These are phyloP conservation scores for Paxillus involutus DNA, from an alignment of 768 basidiomycete genomes.

Conservation along the genomic window DNA sequence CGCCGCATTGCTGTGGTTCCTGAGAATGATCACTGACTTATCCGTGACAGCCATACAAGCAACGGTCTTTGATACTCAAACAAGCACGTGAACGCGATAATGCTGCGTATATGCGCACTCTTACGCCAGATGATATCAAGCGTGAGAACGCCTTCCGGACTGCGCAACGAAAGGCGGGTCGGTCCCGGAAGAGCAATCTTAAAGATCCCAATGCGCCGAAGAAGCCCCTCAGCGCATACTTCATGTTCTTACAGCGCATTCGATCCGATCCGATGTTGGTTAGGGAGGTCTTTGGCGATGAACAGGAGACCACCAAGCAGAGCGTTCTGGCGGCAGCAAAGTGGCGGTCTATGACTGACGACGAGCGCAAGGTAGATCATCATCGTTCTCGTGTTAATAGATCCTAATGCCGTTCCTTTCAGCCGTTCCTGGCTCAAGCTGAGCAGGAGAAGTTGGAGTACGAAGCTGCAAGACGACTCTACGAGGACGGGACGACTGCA, in stretches of 20 bases:
- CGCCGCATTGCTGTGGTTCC: conserved; percentile 18
- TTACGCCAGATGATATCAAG: conserved; percentile 93
- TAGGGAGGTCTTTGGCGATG: conserved; percentile 80
- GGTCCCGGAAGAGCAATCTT: conserved; percentile 90
- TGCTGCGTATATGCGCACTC: conserved; percentile 79
- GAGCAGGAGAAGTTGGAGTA: conserved; percentile 96
- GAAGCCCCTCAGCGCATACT: conserved; percentile 93
- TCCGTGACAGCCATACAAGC: conserved; percentile 71
- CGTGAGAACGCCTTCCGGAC: conserved; percentile 90
- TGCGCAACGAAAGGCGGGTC: conserved; percentile 90
- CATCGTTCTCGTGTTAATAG: neutral
- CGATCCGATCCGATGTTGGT: conserved; percentile 77
- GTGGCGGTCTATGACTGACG: conserved; percentile 93
- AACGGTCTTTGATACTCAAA: conserved; percentile 81
- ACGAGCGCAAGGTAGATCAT: conserved; percentile 78
- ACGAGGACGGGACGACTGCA: conserved; percentile 78
- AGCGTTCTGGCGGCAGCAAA: conserved; percentile 90
- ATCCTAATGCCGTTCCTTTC: conserved; percentile 15
- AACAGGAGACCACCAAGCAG: conserved; percentile 93
- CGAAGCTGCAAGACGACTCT: conserved; percentile 79
- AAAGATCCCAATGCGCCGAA: conserved; percentile 97
- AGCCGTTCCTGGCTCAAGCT: conserved; percentile 93
- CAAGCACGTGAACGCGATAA: conserved; percentile 82
- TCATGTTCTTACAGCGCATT: conserved; percentile 92
- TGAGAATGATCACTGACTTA: conserved; percentile 18